Evolutionary conservation across 768 basidiomycete species (phyloP).

Genomic region (Lactarius deliciosus): DNA sequence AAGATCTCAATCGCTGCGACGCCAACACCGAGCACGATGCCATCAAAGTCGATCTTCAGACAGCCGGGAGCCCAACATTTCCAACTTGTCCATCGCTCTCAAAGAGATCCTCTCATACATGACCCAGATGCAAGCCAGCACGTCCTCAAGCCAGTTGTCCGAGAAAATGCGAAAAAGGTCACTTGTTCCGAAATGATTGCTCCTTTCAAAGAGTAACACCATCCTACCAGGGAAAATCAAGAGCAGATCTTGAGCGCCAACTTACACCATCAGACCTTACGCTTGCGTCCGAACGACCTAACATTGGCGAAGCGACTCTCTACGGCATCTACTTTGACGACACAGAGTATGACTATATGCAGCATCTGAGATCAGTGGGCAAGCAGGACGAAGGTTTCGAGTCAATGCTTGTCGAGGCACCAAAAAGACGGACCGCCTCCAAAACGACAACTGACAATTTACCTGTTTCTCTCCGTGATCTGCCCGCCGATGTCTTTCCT

Average conservation of each 20-base stretch:
- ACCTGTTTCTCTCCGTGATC: slow-evolving; percentile 48
- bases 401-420: slow-evolving; percentile 78
- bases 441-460: slow-evolving; percentile 43
- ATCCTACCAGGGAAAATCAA: slow-evolving; percentile 64
- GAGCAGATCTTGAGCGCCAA: slow-evolving; percentile 71
- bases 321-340: slow-evolving; percentile 97
- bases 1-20: not conserved
- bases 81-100: slow-evolving; percentile 95
- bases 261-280: slow-evolving; percentile 50
- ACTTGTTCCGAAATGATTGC: slow-evolving; percentile 5
- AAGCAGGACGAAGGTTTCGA: slow-evolving; percentile 78
- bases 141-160: slow-evolving; percentile 82
- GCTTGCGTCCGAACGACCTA: slow-evolving; percentile 46
- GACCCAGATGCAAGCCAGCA: slow-evolving; percentile 86
- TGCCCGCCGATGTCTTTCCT: slow-evolving; percentile 71
- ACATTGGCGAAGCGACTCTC: slow-evolving; percentile 81
- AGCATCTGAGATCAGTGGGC: slow-evolving; percentile 83
- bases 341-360: slow-evolving; percentile 97
- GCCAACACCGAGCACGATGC: slow-evolving; percentile 44
- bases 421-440: slow-evolving; percentile 41
- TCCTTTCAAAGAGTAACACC: slow-evolving; percentile 16
- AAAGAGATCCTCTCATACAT: slow-evolving; percentile 92
- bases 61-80: slow-evolving; percentile 90
- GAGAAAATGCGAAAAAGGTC: slow-evolving; percentile 71
- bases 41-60: slow-evolving; percentile 84